Base-by-base conservation (phyloP, 129 eudicot genomes). In the Arctium minus region DNA sequence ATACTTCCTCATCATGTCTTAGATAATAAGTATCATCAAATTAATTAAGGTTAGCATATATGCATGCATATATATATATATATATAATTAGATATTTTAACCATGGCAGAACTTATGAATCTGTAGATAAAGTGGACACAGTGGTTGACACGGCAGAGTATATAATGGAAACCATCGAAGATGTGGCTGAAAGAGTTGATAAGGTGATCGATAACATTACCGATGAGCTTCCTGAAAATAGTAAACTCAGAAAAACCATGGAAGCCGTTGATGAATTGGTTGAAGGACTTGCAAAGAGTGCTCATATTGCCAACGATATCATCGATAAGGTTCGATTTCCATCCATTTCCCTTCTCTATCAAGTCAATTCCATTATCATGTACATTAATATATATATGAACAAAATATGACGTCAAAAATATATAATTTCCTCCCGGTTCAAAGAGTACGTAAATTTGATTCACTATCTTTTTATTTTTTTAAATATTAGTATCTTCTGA, bases 141-240 rank as follows among this genome's bases (percentile, higher is more conserved):
- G 80, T 76, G 30, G 87, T 88, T 0, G 79, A 88, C 60, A 73
- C 77, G 5, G 87, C 82, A 3, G 91, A 88, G 64, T 72, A 83
- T 44, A 67, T 88, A 56, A 79, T 76, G 53, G 91, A 88, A 65
- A 74, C 70, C 1, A 80, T 88, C 18, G 91, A 86, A 39, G 79
- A 44, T n/a, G 84, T 88, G 76, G 91, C 91, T 5, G 87, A 78
- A 48, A 75, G 79, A 53, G 84, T 86, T 15, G 91, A 88, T 44
- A 62, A 86, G 50, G 81, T 86, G 81, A 87, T 87, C 0, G 91
- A 88, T 46, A 50, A 80, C n/a, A 67, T 88, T 2, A 65, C 85
- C 0, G 87, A 86, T 7, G 79, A 86, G 33, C 91, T 88, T 53
- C 91, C 91, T 9, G 71, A 83, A 70, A 35, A 67, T 31, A 85